Conservation (phyloP, 2,329 filamentous ascomycete species). For the Sphaerulina vaccinii region DNA sequence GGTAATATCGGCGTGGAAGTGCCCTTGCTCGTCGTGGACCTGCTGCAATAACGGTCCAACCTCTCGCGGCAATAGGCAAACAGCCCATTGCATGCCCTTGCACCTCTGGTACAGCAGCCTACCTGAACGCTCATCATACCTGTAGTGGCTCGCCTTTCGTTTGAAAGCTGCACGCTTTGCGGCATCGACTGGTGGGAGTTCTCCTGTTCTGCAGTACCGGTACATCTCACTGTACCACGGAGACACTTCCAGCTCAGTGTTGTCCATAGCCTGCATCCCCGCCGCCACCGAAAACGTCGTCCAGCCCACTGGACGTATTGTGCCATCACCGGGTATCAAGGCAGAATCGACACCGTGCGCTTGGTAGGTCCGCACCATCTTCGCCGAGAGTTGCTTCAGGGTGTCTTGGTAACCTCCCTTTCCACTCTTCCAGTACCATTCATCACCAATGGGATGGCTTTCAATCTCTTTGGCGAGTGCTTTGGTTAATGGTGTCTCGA, state of each 20-base stretch:
- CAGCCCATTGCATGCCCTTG: not conserved
- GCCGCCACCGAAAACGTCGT: not conserved
- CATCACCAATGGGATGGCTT: too few species aligned
- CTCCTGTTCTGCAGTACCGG: not conserved
- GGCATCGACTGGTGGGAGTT: not conserved
- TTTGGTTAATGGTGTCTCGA: too few species aligned
- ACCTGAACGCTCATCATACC: too few species aligned
- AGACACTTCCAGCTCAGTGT: not conserved
- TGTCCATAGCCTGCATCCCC: not conserved
- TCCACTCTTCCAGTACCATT: too few species aligned
- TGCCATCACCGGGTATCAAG: too few species aligned
- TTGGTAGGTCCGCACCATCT: too few species aligned
- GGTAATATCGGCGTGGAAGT: not conserved
- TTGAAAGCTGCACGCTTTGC: not conserved
- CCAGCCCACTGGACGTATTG: not conserved
- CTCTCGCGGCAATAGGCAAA: not conserved
- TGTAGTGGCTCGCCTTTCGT: too few species aligned
- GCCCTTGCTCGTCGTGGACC: not conserved
- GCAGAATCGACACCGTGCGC: too few species aligned
- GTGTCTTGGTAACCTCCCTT: too few species aligned
- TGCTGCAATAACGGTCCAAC: not conserved
- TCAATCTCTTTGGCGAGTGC: too few species aligned
- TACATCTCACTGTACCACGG: not conserved
- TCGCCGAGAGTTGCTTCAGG: too few species aligned
- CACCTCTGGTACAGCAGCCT: not conserved